Conservation (phyloP, 2,329 filamentous ascomycete species). For the Trichoderma sp. region DNA sequence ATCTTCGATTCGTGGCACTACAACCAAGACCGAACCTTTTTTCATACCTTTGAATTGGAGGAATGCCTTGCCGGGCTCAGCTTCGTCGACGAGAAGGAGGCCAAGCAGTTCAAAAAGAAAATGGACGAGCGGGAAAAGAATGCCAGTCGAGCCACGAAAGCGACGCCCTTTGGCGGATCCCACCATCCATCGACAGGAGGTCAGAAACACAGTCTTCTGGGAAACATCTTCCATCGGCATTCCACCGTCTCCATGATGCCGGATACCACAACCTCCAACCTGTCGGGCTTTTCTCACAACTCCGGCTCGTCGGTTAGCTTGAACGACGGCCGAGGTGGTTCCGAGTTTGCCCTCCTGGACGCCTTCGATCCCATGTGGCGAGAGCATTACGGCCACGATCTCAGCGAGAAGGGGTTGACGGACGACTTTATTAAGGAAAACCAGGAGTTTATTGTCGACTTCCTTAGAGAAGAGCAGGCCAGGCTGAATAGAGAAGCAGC, state of each 20-base stretch:
- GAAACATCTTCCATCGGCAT: slow-evolving; percentile 61
- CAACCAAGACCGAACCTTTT: slow-evolving; percentile 96
- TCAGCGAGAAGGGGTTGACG: slow-evolving; percentile 59
- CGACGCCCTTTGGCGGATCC: slow-evolving; percentile 67
- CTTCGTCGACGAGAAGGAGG: slow-evolving; percentile 96
- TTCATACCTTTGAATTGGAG: slow-evolving; percentile 95
- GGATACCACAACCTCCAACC: slow-evolving; percentile 50
- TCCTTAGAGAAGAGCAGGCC: slow-evolving; percentile 56
- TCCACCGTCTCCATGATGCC: slow-evolving; percentile 56
- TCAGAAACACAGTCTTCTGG: slow-evolving; percentile 49
- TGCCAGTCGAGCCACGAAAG: slow-evolving; percentile 80
- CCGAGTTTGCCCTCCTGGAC: slow-evolving; percentile 61
- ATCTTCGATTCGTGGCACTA: slow-evolving; percentile 94
- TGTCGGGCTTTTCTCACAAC: slow-evolving; percentile 36
- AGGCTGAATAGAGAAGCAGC: slow-evolving; percentile 26
- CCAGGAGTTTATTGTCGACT: slow-evolving; percentile 65
- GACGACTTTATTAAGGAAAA: slow-evolving; percentile 66
- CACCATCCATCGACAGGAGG: slow-evolving; percentile 35
- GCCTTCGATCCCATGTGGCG: slow-evolving; percentile 64
- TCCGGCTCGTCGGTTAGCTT: slow-evolving; percentile 45
- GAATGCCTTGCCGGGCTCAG: slow-evolving; percentile 86
- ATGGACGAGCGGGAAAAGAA: slow-evolving; percentile 95
- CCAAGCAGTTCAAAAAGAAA: slow-evolving; percentile 95
- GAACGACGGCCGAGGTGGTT: slow-evolving; percentile 43
- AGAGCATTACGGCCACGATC: slow-evolving; percentile 62